Base-by-base conservation (phyloP, 225 moss, liverwort and hornwort genomes). In the Anthoceros angustus region DNA sequence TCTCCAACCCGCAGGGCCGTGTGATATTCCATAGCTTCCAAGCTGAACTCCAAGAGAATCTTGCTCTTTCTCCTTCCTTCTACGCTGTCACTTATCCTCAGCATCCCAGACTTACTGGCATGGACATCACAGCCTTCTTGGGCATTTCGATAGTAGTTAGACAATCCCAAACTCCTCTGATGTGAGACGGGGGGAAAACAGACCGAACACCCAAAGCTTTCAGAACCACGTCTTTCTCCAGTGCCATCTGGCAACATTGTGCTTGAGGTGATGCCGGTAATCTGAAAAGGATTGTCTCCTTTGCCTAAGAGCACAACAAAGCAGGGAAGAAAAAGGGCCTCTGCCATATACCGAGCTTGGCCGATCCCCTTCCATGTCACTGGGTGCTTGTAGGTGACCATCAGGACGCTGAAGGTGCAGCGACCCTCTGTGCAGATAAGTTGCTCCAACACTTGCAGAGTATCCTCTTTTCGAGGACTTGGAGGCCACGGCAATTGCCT, bases 311-410 rank as follows among this genome's bases (percentile, higher is more conserved):
- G 16, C 7, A 23, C 14, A 15, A 55, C 7, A 20, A 23, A 8
- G 23, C 55, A 55, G 14, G 55, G n/a, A 55, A 55, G 55, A 55
- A 15, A 18, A 7, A 15, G 6, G n/a, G 18, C 55, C 55, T 55
- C 55, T 15, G 55, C 55, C 14, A 55, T 15, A 9, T 20, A 23
- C 55, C 55, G n/a, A 7, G 8, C 55, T 23, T 7, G 0, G 55
- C 55, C 23, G 12, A 23, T 6, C 23, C n/a, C 55, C 55, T 15
- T 55, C 55, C 18, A 4, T 5, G 0, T 20, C 23, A 55, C n/a
- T 9, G 55, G 55, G 55, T 55, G 55, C n/a, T 55, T 55, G 55
- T 55, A 20, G n/a, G 55, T 55, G 7, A 55, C 55, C 55, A 55
- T 55, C n/a, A 55, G 23, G n/a, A 55, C 55, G 8, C 23, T 15